Percentiles rank a stretch among this genome's conserved stretches.
These are phyloP conservation scores for Gossypium anomalum DNA, from an alignment of 345 rosid species.

Conservation along the genomic window DNA sequence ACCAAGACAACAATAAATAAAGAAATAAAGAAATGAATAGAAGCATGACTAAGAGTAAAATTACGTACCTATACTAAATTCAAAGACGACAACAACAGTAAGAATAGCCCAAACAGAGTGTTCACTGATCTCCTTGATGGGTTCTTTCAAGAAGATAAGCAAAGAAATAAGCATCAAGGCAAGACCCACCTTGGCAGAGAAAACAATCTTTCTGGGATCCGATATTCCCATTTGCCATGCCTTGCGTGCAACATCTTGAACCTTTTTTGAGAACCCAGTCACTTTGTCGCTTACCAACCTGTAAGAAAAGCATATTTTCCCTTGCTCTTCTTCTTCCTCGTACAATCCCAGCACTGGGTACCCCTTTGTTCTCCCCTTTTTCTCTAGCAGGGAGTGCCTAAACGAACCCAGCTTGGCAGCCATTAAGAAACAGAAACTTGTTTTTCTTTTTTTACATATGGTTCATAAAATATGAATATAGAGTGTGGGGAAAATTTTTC, in stretches of 20 bases:
- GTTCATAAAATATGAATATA: neutral
- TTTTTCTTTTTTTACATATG: neutral
- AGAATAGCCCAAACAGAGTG: constrained; percentile 90
- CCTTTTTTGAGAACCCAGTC: constrained; percentile 18
- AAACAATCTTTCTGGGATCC: constrained; percentile 85
- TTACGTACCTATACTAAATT: constrained; percentile 75
- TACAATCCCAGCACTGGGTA: constrained; percentile 41
- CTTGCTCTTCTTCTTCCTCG: constrained; percentile 13
- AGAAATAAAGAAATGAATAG: neutral
- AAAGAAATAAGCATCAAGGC: constrained; percentile 70
- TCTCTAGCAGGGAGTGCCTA: constrained; percentile 33
- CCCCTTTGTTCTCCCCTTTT: constrained; percentile 38
- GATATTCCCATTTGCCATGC: constrained; percentile 71
- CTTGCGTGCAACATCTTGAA: constrained; percentile 36
- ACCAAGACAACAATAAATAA: neutral
- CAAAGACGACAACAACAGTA: constrained; percentile 89
- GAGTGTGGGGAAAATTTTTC: neutral
- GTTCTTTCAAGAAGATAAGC: constrained; percentile 59
- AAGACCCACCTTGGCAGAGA: constrained; percentile 80
- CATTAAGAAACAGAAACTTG: constrained; percentile 21
- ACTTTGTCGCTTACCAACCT: constrained; percentile 25
- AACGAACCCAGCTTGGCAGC: constrained; percentile 52
- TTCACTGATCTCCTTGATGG: constrained; percentile 52
- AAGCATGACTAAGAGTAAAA: neutral
- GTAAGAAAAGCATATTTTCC: constrained; percentile 31